Evolutionary conservation across 2,329 filamentous ascomycete species (phyloP).

Genomic region (Pseudopithomyces maydicus): DNA sequence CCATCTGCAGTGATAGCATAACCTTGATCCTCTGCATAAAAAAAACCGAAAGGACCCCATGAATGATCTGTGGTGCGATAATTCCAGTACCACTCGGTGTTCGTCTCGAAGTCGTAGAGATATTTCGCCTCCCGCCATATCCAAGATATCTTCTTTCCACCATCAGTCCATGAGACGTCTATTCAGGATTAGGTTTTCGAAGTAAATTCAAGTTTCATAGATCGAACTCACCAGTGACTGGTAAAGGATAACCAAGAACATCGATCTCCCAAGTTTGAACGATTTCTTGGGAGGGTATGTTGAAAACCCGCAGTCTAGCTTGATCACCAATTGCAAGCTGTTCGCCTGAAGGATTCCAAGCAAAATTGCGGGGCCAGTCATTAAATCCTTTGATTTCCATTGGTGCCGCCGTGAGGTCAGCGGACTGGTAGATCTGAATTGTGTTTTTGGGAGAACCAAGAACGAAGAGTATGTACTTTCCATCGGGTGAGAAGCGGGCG

Average conservation of each 20-base stretch:
- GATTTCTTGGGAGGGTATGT: not conserved
- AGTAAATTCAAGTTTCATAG: not conserved
- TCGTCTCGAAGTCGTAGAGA: constrained; percentile 14
- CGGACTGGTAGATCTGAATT: constrained; percentile 12
- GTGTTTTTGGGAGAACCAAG: constrained; percentile 4
- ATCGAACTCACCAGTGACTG: not conserved
- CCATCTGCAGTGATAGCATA: constrained; percentile 6
- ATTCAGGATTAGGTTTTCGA: not conserved
- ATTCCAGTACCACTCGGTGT: constrained; percentile 5
- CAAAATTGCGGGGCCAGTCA: constrained; percentile 4
- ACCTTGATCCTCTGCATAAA: not conserved
- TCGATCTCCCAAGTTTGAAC: constrained; percentile 12
- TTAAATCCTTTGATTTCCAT: constrained; percentile 10
- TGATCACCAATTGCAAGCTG: constrained; percentile 5
- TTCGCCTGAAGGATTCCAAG: constrained; percentile 10
- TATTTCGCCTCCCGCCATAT: constrained; percentile 1
- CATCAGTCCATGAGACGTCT: constrained; percentile 6
- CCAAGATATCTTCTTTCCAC: constrained; percentile 9
- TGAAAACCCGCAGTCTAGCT: not conserved
- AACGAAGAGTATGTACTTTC: constrained; percentile 11
- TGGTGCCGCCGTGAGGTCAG: constrained; percentile 8
- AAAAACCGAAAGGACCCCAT: constrained; percentile 1
- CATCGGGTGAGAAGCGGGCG: constrained; percentile 12
- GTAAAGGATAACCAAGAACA: not conserved
- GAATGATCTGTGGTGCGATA: constrained; percentile 2